A percentile compares a stretch with the other conserved stretches of the same genome.
These are phyloP conservation scores for Cunninghamia lanceolata DNA, from an alignment of 75 land plant genomes.

Conservation along the genomic window DNA sequence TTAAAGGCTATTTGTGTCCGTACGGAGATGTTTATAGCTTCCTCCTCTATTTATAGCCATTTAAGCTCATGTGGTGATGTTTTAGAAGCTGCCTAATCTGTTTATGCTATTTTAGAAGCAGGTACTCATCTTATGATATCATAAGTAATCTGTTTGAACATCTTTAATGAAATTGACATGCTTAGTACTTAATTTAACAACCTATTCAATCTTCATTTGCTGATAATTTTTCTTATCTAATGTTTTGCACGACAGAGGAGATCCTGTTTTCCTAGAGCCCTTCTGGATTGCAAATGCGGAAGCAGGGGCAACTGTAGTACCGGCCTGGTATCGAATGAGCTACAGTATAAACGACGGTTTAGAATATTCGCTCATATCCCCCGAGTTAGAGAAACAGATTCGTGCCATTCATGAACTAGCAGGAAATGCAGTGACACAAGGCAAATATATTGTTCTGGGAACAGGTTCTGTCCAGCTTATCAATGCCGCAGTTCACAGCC, in stretches of 20 bases:
- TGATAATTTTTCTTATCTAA: not conserved
- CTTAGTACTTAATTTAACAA: too few relatives aligned
- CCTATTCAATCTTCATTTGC: too few relatives aligned
- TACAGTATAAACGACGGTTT: conserved; percentile 17
- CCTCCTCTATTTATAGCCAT: too few relatives aligned
- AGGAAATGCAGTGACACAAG: conserved; percentile 55
- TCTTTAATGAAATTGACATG: too few relatives aligned
- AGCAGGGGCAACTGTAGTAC: conserved; percentile 39
- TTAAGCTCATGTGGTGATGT: too few relatives aligned
- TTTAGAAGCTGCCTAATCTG: too few relatives aligned
- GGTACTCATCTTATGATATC: too few relatives aligned
- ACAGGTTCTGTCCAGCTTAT: conserved; percentile 71
- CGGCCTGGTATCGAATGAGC: conserved; percentile 77
- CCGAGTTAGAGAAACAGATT: conserved; percentile 24
- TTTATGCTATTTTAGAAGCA: too few relatives aligned
- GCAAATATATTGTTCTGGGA: conserved; percentile 52
- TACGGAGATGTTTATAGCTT: too few relatives aligned
- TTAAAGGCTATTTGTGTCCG: too few relatives aligned
- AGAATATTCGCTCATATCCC: conserved; percentile 5
- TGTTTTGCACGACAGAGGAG: conserved; percentile 45
- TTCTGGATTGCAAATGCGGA: conserved; percentile 61
- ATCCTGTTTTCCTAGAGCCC: conserved; percentile 64
- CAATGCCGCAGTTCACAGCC: conserved; percentile 44
- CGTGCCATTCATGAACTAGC: not conserved
- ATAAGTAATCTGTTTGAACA: too few relatives aligned